phyloP scores from a whole-genome alignment of 352 stramenopile species.

The Phytopythium sindhum region DNA sequence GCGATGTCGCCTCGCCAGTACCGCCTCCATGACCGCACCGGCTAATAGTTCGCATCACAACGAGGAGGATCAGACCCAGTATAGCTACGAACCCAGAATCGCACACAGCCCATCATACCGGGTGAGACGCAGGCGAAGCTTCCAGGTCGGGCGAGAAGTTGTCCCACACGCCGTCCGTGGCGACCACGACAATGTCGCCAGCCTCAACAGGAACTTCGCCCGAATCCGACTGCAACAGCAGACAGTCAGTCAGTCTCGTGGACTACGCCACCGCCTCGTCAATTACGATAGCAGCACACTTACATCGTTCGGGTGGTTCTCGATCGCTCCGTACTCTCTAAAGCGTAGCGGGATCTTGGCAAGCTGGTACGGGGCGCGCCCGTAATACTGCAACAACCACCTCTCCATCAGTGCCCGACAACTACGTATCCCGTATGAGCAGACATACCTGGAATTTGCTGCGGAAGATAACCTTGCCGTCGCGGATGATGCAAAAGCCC shows the following conservation, averaged over 20 bases:
- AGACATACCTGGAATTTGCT: conserved; percentile 62
- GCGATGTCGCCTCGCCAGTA: conserved; percentile 62
- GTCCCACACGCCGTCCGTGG: conserved; percentile 82
- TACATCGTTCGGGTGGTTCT: conserved; percentile 73
- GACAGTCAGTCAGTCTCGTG: too few relatives aligned
- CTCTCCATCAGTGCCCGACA: background rate
- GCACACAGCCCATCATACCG: conserved; percentile 28
- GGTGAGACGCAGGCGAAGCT: conserved; percentile 43
- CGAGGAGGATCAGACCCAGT: conserved; percentile 6
- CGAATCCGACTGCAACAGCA: conserved; percentile 46
- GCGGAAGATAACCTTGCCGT: conserved; percentile 58
- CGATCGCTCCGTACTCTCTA: conserved; percentile 73
- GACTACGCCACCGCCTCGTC: background rate
- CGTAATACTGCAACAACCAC: conserved; percentile 46
- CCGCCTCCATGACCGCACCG: conserved; percentile 53
- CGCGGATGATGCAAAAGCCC: conserved; percentile 69
- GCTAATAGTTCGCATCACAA: conserved; percentile 19
- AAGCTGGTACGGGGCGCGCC: conserved; percentile 69
- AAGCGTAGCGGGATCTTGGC: conserved; percentile 74
- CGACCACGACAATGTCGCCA: conserved; percentile 72
- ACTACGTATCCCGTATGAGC: background rate
- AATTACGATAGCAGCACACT: background rate
- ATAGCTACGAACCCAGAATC: background rate
- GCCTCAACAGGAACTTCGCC: conserved; percentile 68
- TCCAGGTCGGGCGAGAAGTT: conserved; percentile 66